Evolutionary conservation across 495 filamentous ascomycete species (phyloP).

Genomic region (Penicillium longicatenatum): DNA sequence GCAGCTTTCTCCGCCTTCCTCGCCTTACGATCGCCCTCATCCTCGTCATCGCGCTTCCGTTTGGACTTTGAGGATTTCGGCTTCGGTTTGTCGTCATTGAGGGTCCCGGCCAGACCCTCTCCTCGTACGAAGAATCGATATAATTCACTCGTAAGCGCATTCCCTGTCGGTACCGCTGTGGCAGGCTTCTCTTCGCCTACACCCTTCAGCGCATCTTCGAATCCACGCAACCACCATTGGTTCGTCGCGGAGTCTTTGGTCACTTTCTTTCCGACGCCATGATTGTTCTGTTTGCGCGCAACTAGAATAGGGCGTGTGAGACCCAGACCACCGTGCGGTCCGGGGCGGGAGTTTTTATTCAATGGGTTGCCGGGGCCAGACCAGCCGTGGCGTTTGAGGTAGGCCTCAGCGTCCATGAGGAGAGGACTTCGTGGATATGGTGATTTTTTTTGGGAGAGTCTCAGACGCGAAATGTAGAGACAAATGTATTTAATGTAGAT

Average conservation of each 20-base stretch:
- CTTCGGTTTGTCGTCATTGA: slow-evolving; percentile 33
- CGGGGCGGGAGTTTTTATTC: slow-evolving; percentile 63
- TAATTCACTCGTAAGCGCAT: slow-evolving; percentile 59
- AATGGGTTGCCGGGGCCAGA: slow-evolving; percentile 73
- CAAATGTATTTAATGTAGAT: neutral
- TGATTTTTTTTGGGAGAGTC: neutral
- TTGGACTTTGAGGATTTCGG: slow-evolving; percentile 26
- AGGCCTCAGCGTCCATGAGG: slow-evolving; percentile 66
- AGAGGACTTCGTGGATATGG: neutral
- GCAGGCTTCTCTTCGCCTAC: slow-evolving; percentile 50
- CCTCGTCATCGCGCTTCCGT: slow-evolving; percentile 26
- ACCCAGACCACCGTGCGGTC: slow-evolving; percentile 61
- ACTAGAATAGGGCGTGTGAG: slow-evolving; percentile 69
- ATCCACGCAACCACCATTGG: slow-evolving; percentile 82
- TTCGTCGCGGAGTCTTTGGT: slow-evolving; percentile 59
- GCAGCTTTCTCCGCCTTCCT: slow-evolving; percentile 26
- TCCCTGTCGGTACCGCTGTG: slow-evolving; percentile 22
- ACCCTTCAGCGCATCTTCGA: slow-evolving; percentile 75
- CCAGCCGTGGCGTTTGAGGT: slow-evolving; percentile 78
- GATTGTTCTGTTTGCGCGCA: slow-evolving; percentile 65
- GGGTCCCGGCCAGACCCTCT: slow-evolving; percentile 68
- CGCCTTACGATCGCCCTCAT: slow-evolving; percentile 20
- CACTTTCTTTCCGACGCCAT: slow-evolving; percentile 70
- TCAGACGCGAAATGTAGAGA: neutral
- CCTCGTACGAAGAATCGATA: slow-evolving; percentile 84